Base-by-base conservation (phyloP, 169 alveolate genomes). In the Plasmodium vivax region DNA sequence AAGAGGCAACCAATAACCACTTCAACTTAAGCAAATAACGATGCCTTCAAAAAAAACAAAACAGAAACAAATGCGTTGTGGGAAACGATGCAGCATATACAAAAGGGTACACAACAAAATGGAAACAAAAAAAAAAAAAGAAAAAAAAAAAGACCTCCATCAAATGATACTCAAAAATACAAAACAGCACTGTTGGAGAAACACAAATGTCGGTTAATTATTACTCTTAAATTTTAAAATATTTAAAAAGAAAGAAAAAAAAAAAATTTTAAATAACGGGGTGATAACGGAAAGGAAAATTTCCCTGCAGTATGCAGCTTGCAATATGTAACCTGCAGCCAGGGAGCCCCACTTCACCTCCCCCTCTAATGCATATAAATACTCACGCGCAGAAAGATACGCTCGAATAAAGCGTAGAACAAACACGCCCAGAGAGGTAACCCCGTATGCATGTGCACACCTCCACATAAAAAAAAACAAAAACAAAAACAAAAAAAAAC, bases 141-240 rank as follows among this genome's bases (percentile, higher is more conserved):
- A 62, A 68, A 68, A 45, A 43, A 80, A 80, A 80, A 80, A 43
- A 23, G 23, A 34, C 85, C 5, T n/a, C 51, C 27, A 23, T 80
- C 30, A 3, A 41, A 43, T 80, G 58, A 43, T 43, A 68, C 38
- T 9, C 85, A 23, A 80, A 80, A 80, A 43, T 43, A 43, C 27
- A 80, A 80, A 80, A 43, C 85, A 23, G 51, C 12, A 43, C 47
- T 12, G 1, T 30, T 41, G 16, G 23, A 23, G 2, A 80, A 30
- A n/a, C 10, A 19, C 85, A 80, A 43, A 43, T 80, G 41, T 36
- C n/a, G 16, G 34, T 80, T 38, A 43, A 43, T 80, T 80, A 80
- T 38, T 23, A 79, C 54, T 30, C 72, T 12, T 79, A 79, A 79
- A 79, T 43, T 79, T 79, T 79, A 79, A 79, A 41, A 79, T 79